Evolutionary conservation across 2,329 filamentous ascomycete genomes (phyloP), one percentile per base, ranked within the genome.

Genomic region (Elsinoe australis): DNA sequence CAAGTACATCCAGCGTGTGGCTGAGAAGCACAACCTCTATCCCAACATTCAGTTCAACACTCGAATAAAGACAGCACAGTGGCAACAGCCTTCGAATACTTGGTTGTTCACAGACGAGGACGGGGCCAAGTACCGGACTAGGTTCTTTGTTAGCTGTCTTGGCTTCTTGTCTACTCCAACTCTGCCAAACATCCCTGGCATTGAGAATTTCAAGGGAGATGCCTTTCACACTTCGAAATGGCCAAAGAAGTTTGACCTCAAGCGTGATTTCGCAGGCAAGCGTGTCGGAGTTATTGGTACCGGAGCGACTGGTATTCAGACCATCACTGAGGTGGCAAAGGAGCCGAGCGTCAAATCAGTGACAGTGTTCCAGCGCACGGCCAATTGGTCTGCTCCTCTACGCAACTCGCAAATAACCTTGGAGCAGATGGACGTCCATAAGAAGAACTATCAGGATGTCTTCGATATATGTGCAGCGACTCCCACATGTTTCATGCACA

Each of bases 1-100:
- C 29, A 59, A 64, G 10, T 76, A 77, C 52, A 68, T 76, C 17
- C 64, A 71, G 45, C 62, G 61, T 17, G 68, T 73, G 2, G 69
- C 71, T 5, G 64, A 71, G 45, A 71, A 61, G 54, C 75, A 65
- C 54, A 50, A 66, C 19, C 54, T 73, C 2, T 55, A 61, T 3
- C 53, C 58, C 12, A 38, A 69, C 49, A 68, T 71, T 47, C 61
- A 64, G 21, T 71, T 72, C 59, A 58, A 68, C 38, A 71, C 66
- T 0, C 58, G 58, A 29, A 55, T 71, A 4, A 48, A 53, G 3
- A 56, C 56, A 1, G 66, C 66, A 2, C 54, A 57, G 2, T 71
- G 59, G 54, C 58, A 67, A 39, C 58, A 67, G 3, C 32, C 52
- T 0, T 59, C 63, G 4, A 53, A 56, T 8, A 53, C 50, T 0